phyloP scores from a whole-genome alignment of 306 rosid species.

The Fragaria iinumae region DNA sequence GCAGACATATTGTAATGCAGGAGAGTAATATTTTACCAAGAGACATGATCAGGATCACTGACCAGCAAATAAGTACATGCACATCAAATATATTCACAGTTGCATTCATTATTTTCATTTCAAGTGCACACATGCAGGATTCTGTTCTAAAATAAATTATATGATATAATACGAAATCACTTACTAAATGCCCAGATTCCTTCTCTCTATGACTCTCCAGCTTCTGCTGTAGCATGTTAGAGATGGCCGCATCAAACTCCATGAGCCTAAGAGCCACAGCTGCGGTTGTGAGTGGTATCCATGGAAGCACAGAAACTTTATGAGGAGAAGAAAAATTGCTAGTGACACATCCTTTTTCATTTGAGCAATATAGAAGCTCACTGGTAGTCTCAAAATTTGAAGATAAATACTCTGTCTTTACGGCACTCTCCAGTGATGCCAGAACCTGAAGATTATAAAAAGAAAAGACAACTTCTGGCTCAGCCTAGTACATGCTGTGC shows the following conservation, averaged over 20 bases:
- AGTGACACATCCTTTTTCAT: constrained; percentile 30
- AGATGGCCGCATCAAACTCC: constrained; percentile 63
- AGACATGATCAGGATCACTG: background rate
- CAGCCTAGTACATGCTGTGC: background rate
- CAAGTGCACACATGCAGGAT: background rate
- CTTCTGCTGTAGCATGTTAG: constrained; percentile 49
- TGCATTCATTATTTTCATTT: background rate
- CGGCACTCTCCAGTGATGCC: constrained; percentile 57
- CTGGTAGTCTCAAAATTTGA: constrained; percentile 52
- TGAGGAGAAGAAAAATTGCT: constrained; percentile 26
- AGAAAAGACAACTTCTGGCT: background rate
- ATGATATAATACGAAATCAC: constrained; percentile 25
- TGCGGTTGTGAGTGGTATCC: constrained; percentile 71
- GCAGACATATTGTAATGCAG: too few species aligned
- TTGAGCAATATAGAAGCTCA: constrained; percentile 49
- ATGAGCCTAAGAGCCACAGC: constrained; percentile 69
- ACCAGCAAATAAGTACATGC: background rate
- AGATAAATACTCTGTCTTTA: constrained; percentile 55
- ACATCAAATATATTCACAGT: background rate
- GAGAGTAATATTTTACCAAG: background rate
- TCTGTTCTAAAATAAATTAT: background rate
- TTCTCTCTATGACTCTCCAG: constrained; percentile 44
- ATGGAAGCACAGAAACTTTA: constrained; percentile 53
- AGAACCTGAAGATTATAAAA: constrained; percentile 40
- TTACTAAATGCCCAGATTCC: constrained; percentile 44